Conservation (phyloP, 2,329 filamentous ascomycete species). For the Curvularia sp. region DNA sequence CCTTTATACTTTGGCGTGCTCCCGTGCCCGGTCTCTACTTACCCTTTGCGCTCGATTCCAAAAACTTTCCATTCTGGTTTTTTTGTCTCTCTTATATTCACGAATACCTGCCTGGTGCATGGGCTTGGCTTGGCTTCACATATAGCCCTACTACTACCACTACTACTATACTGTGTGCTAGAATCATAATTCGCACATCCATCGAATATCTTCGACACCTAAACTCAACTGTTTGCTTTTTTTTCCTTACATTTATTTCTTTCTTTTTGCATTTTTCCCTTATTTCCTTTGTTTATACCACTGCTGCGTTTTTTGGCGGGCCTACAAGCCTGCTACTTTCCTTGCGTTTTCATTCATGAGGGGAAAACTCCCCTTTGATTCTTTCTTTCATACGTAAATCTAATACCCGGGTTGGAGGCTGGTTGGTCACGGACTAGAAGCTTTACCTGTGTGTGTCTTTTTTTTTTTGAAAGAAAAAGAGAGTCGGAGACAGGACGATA, state of each 20-base stretch:
- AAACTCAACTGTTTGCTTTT: slow-evolving; percentile 13
- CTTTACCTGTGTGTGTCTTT: background rate
- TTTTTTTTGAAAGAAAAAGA: background rate
- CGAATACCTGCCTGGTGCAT: slow-evolving; percentile 40
- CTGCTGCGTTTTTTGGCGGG: background rate
- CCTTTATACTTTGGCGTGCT: slow-evolving; percentile 37
- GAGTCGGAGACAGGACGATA: background rate
- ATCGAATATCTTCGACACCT: slow-evolving; percentile 18
- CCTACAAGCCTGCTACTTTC: background rate
- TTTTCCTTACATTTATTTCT: background rate
- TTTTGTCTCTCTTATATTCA: slow-evolving; percentile 14
- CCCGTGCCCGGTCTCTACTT: slow-evolving; percentile 12
- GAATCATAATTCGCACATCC: slow-evolving; percentile 7
- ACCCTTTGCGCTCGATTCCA: slow-evolving; percentile 15
- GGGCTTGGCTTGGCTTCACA: slow-evolving; percentile 4
- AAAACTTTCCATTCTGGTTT: slow-evolving; percentile 23
- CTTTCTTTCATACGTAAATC: slow-evolving; percentile 1
- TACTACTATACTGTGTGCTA: background rate
- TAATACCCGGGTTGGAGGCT: slow-evolving; percentile 7
- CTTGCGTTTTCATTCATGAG: background rate
- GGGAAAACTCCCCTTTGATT: background rate
- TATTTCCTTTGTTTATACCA: slow-evolving; percentile 20
- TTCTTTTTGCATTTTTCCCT: background rate
- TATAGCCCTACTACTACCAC: background rate
- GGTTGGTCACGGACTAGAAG: background rate